Evolutionary conservation across 2,329 filamentous ascomycete species (phyloP), one percentile per base, ranked within the genome.

Genomic region (Colletotrichum aenigma): DNA sequence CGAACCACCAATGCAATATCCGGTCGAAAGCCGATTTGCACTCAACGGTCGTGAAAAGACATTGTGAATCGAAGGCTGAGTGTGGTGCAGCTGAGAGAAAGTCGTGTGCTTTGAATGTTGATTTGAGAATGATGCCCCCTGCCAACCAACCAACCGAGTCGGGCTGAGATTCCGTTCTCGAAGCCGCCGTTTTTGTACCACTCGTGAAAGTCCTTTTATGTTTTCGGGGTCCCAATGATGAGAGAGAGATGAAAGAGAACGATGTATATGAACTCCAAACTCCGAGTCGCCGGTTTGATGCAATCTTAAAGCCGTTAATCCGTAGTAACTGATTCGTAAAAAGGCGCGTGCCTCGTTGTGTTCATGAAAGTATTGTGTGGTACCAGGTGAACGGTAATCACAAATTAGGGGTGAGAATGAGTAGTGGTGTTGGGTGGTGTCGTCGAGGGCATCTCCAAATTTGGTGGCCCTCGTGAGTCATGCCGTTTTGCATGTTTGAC

Each of bases 261-360:
- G 16, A 70, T 30, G 13, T 66, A 34, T 70, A 30, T 62, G 18
- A 77, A 77, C 70, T 76, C 74, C 76, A 74, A 76, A 77, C 76
- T 73, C 76, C 76, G 12, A 64, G 67, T 76, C 74, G 74, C 76
- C 76, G 55, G 58, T 73, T 52, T 77, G 52, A 77, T 76, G 76
- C 76, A 77, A 70, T 77, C 74, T 76, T 76, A 67, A 52, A 70
- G 74, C 66, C 76, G 64, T 77, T 73, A 76, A 60, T 77, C 70
- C 76, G 64, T 76, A 43, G 69, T 69, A 65, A 58, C 70, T 69
- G 61, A 36, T 71, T 76, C 74, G 36, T 76, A 13, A 69, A 24
- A 67, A 68, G 74, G 70, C 73, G 52, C 43, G 60, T 68, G 64
- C 64, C 70, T 73, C 24, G 28, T 69, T 66, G 68, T 72, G 32